Base-by-base conservation (phyloP, 805 yeast species). In the Lipomyces spencermartinsiae region DNA sequence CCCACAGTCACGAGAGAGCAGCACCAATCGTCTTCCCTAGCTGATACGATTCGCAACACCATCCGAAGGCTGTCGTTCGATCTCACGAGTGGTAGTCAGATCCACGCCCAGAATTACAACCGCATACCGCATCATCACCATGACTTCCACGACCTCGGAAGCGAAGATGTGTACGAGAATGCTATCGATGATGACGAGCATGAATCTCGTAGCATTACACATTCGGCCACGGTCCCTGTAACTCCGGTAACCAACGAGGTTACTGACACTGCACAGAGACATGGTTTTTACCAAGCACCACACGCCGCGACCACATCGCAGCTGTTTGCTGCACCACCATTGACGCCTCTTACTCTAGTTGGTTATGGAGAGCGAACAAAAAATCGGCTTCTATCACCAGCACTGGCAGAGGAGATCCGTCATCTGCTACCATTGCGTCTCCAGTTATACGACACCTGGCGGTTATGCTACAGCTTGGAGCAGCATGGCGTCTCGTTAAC, bases 401-500 rank as follows among this genome's bases (percentile, higher is more conserved):
- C 86, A 61, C 79, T 94, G 74, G 95, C 95, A 0, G 90, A 85
- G 66, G 92, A 92, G 64, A 83, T 94, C 46, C 82, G 97, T 58
- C 80, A 82, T 34, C 83, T 92, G 63, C 77, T 95, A 68, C 97
- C 98, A 0, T 84, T 91, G 4, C 82, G 98, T 59, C 80, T 91
- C 53, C 97, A 92, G 76, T 81, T 94, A 31, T 86, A 86, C 69
- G 88, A 89, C 51, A 84, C 84, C 5, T 95, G 98, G 99, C 78
- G 83, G 5, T 78, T 95, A 61, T 78, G 88, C 1, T 94, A 93
- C 76, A 89, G 95, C n/a, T 79, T 92, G 68, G 98, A 93, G 73
- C 97, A 92, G 77, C 91, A 93, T 76, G 99, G 99, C 0, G 89
- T 97, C 0, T 91, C 97, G 0, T 78, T 94, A 63, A 87, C 85